Base-by-base conservation (phyloP, 2,329 filamentous ascomycete species). In the Colletotrichum ledebouriae region DNA sequence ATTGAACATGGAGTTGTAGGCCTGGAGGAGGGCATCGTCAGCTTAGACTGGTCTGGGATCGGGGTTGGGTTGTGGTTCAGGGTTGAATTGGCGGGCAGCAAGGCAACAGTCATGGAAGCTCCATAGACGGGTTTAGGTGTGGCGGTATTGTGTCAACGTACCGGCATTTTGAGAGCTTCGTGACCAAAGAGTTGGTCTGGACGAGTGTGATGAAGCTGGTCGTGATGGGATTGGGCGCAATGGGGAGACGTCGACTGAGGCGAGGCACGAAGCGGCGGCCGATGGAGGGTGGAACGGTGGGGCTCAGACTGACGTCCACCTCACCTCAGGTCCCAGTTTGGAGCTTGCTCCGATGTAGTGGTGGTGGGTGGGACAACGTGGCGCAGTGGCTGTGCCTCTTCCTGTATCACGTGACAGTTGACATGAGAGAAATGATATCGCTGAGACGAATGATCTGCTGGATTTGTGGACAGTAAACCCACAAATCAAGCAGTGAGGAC, bases 1-100 rank as follows among this genome's bases (percentile, higher is more conserved):
- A 89, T 91, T 91, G 89, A 98, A 98, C 87, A 97, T 92, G 80
- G 93, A 97, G 87, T 98, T 97, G 87, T 98, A 98, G 83, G 95
- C 95, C 94, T 97, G 72, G 67, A 71, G 58, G 22, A 37, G 64
- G 20, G 39, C 33, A 65, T 66, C 71, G 69, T 79, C 73, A 76
- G 75, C 66, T 41, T 58, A 22, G 20, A 17, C 15, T 59, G 56
- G 57, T 22, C 56, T 47, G 22, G 20, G 50, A 6, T 29, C 7
- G 29, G 29, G 29, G 29, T 9, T 29, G 29, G 63, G 33, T 25
- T 25, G 25, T 25, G 25, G 25, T 25, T 25, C 3, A 25, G 5
- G 41, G 22, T 55, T 22, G 47, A 34, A 39, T 52, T 52, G 61
- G 33, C 22, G 22, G 44, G 61, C 41, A 53, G 61, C 41, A 53